A percentile compares a stretch with the other conserved stretches of the same genome.
phyloP scores from a whole-genome alignment of 1,284 basidiomycete species.

The Malassezia yamatoensis region DNA sequence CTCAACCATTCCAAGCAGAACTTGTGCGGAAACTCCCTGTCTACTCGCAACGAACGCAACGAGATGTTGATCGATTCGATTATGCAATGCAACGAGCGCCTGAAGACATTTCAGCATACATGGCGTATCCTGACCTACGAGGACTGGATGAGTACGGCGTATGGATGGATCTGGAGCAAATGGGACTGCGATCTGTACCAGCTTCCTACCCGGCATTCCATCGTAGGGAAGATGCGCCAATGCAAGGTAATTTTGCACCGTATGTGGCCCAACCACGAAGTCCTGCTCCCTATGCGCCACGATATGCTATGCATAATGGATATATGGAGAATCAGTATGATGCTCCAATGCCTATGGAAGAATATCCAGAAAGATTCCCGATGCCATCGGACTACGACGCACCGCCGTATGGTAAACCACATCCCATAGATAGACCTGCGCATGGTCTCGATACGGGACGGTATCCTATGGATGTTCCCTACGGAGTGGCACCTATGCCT shows the following conservation, averaged over 20 bases:
- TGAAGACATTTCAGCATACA: constrained; percentile 13
- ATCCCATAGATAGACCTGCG: too few species aligned
- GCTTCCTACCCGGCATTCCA: constrained; percentile 1
- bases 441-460: neutral
- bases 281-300: neutral
- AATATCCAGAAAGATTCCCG: neutral
- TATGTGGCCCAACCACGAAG: neutral
- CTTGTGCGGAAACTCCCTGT: constrained; percentile 32
- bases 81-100: constrained; percentile 4
- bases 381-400: neutral
- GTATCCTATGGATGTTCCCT: neutral
- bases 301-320: neutral
- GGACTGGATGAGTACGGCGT: constrained; percentile 36
- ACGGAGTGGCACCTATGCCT: too few species aligned
- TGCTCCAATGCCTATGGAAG: neutral
- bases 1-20: constrained; percentile 46
- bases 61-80: constrained; percentile 19
- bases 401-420: neutral
- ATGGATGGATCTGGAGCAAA: constrained; percentile 43
- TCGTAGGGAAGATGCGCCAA: constrained; percentile 5
- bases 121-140: constrained; percentile 42
- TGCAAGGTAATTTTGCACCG: constrained; percentile 8
- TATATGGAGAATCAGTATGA: constrained; percentile 1
- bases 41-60: constrained; percentile 12
- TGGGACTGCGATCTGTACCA: constrained; percentile 24